phyloP scores from a whole-genome alignment of 352 stramenopile species.

The Globisporangium paddicum region DNA sequence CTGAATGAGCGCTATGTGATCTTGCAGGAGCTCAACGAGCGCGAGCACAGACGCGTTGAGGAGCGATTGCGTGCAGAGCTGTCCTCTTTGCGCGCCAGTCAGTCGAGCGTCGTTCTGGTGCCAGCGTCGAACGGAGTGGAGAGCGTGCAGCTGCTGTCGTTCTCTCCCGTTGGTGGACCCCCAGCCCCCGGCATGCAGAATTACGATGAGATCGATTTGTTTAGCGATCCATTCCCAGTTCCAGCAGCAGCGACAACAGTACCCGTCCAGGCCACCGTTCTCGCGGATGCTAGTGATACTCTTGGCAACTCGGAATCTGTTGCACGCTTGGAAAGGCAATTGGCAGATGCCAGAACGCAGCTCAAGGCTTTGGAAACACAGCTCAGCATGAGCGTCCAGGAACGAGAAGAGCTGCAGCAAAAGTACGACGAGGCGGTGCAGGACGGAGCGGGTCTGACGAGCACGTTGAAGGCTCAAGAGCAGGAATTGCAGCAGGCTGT shows the following conservation, averaged over 20 bases:
- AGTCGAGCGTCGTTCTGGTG: constrained; percentile 9
- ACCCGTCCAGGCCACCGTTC: neutral
- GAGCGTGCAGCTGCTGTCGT: constrained; percentile 35
- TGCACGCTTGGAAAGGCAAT: constrained; percentile 6
- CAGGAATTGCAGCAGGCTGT: constrained; percentile 24
- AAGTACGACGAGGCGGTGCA: constrained; percentile 18
- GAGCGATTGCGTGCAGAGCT: constrained; percentile 12
- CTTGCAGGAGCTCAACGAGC: constrained; percentile 33
- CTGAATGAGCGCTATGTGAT: constrained; percentile 51
- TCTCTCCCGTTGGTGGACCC: constrained; percentile 27
- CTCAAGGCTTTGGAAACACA: constrained; percentile 17
- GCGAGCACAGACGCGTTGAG: constrained; percentile 22
- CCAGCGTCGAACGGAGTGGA: neutral
- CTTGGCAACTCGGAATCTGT: neutral
- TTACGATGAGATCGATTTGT: constrained; percentile 60
- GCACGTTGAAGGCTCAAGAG: constrained; percentile 13
- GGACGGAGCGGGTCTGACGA: constrained; percentile 13
- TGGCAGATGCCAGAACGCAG: constrained; percentile 9
- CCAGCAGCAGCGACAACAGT: neutral
- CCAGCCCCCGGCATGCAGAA: constrained; percentile 13
- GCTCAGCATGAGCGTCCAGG: neutral
- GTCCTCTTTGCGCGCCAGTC: constrained; percentile 8
- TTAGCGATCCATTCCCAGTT: constrained; percentile 18
- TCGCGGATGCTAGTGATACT: neutral
- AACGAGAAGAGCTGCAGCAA: constrained; percentile 15